A percentile compares a stretch with the other conserved stretches of the same genome.
These are phyloP conservation scores for Vanderwaltozyma verrucispora DNA, from an alignment of 805 yeast genomes.

Conservation along the genomic window DNA sequence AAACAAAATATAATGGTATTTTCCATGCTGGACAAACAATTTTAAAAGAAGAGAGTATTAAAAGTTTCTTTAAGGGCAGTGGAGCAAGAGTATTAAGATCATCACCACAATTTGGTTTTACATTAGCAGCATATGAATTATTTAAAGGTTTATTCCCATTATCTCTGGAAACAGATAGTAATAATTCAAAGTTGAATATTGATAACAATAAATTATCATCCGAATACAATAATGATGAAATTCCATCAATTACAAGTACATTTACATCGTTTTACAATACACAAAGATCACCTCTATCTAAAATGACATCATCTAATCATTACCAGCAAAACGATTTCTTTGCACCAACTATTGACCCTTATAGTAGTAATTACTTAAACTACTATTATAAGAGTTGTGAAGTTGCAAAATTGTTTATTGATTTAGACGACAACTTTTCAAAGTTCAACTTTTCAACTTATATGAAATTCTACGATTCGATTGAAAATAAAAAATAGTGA, in stretches of 20 bases:
- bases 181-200: too few relatives aligned
- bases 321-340: slow-evolving; percentile 16
- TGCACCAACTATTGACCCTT: slow-evolving; percentile 22
- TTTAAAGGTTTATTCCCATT: slow-evolving; percentile 40
- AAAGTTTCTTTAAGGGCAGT: slow-evolving; percentile 93
- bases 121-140: slow-evolving; percentile 93
- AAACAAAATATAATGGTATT: slow-evolving; percentile 66
- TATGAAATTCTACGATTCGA: slow-evolving; percentile 23
- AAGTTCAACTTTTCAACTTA: slow-evolving; percentile 44
- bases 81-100: slow-evolving; percentile 90
- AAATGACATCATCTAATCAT: slow-evolving; percentile 10
- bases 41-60: slow-evolving; percentile 68
- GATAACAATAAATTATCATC: neutral
- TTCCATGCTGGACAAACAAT: slow-evolving; percentile 68
- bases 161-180: neutral
- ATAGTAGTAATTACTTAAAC: slow-evolving; percentile 34
- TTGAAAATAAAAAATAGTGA: too few relatives aligned
- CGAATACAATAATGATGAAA: slow-evolving; percentile 8
- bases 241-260: slow-evolving; percentile 18
- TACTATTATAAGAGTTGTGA: slow-evolving; percentile 49
- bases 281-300: slow-evolving; percentile 8
- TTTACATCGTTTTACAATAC: slow-evolving; percentile 14
- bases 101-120: slow-evolving; percentile 96
- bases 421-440: slow-evolving; percentile 51
- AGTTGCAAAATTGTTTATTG: slow-evolving; percentile 50